These are phyloP conservation scores for Erucastrum elatum DNA, from an alignment of 345 rosid genomes.

Conservation along the genomic window DNA sequence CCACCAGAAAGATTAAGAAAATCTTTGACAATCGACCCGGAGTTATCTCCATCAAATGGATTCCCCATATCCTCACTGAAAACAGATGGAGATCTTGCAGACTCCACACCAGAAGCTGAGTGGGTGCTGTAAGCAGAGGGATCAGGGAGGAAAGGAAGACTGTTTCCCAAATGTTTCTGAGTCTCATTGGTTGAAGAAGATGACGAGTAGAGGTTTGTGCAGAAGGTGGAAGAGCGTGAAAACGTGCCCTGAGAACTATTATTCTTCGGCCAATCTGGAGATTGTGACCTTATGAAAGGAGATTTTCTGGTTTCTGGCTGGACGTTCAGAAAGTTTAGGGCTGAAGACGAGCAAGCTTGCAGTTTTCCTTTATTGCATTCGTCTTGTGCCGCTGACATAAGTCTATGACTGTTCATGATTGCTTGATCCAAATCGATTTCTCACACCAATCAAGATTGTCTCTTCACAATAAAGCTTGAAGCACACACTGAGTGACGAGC, in stretches of 20 bases:
- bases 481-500: too few relatives aligned
- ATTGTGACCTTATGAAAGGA: conserved; percentile 45
- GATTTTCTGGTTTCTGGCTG: conserved; percentile 44
- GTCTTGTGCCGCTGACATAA: conserved; percentile 39
- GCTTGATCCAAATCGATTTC: conserved; percentile 19
- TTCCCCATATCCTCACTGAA: conserved; percentile 51
- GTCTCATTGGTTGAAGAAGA: conserved; percentile 75
- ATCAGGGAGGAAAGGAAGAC: conserved; percentile 78
- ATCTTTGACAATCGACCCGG: conserved; percentile 55
- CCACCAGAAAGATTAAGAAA: conserved; percentile 55
- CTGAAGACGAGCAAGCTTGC: conserved; percentile 36
- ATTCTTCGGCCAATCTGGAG: conserved; percentile 47
- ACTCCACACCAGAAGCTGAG: conserved; percentile 54
- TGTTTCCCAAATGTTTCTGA: conserved; percentile 55
- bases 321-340: conserved; percentile 36
- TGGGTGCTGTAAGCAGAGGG: conserved; percentile 52
- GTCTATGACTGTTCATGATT: conserved; percentile 39
- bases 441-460: conserved; percentile 19
- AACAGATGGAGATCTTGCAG: conserved; percentile 54
- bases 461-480: neutral
- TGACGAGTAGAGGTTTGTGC: conserved; percentile 73
- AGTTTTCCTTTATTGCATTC: conserved; percentile 41
- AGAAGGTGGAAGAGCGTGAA: conserved; percentile 76
- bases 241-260: conserved; percentile 45
- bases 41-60: conserved; percentile 46